Evolutionary conservation across 2,329 filamentous ascomycete species (phyloP), one percentile per base, ranked within the genome.

Genomic region (Zalaria obscura): DNA sequence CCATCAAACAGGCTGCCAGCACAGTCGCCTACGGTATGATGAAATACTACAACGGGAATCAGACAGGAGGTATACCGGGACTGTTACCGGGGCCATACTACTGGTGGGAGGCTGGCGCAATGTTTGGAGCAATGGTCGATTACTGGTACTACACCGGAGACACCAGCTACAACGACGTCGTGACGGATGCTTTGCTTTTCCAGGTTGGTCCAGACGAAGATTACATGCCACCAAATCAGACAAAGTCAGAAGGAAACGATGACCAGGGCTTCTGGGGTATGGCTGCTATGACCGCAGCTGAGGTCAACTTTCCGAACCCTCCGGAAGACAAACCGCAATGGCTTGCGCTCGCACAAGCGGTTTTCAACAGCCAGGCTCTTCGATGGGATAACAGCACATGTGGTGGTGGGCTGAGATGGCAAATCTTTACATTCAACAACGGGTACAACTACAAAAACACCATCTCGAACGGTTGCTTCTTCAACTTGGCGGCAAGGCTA

Each of bases 121-220:
- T 85, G 62, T 81, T 80, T 69, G 75, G 78, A 47, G 73, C 76
- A 1, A 63, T 81, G 50, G 67, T 84, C 35, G 78, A 83, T 58
- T 84, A 84, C 57, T 80, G 76, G 73, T 72, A 78, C 47, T 69
- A 73, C 42, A 83, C 78, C 0, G 76, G 76, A 42, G 78, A 83
- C 56, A 54, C 62, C 3, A 69, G 68, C 40, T 83, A 78, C 61
- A 81, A 82, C 56, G 54, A 68, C 6, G 66, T 74, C 8, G 63
- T 76, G 10, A 73, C 66, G 42, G 53, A 75, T 46, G 75, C 70
- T 3, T 60, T 82, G 54, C 54, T 76, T 9, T 70, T 70, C 52
- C 77, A 81, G 54, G 66, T 68, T 18, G 76, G 76, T n/a, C 60
- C 68, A n/a, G 63, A 66, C 43, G 53, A 57, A 8, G 69, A 79